Base-by-base conservation (phyloP, 345 rosid species). In the Rhodomyrtus tomentosa region DNA sequence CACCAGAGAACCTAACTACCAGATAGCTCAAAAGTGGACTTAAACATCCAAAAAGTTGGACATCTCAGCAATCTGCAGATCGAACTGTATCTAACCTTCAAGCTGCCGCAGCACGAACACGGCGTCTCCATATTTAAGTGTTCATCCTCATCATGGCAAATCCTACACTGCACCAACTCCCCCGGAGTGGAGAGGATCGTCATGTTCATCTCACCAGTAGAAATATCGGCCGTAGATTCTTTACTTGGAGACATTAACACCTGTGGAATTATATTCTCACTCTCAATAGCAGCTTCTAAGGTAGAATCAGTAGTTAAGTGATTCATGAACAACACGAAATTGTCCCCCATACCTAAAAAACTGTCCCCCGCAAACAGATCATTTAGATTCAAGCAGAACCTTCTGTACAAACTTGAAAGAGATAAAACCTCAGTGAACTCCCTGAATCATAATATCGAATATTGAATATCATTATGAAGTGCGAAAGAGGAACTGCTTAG, bases 71-170 rank as follows among this genome's bases (percentile, higher is more conserved):
- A 81, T 18, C 76, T 68, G 45, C 76, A 68, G 32, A 68, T 73
- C 20, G 1, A 58, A 79, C 27, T 40, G 84, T 84, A 88, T 56
- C 88, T 18, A 49, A 95, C 99, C 98, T 93, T 95, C 87, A 96
- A 91, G 88, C 96, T 96, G 85, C 99, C 98, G 14, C 95, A 80
- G 83, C 99, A 96, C 80, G 94, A 91, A 87, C 98, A 95, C 1
- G 98, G 99, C 16, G 84, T 84, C 88, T 96, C 99, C 98, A 94
- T 92, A 83, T 92, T 93, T 42, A 86, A 83, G 86, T 88, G 90
- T 86, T 94, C 91, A 59, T 93, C 98, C 87, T 96, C 98, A 48
- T 96, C 99, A 72, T 96, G 99, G 89, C 99, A 96, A 88, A 96
- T 95, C 88, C 95, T 91, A 87, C 99, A 96, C 58, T 92, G 91